Percentiles rank a stretch among this genome's conserved stretches.
These are phyloP conservation scores for Cryptococcus sp. DNA, from an alignment of 1,284 basidiomycete genomes.

Conservation along the genomic window DNA sequence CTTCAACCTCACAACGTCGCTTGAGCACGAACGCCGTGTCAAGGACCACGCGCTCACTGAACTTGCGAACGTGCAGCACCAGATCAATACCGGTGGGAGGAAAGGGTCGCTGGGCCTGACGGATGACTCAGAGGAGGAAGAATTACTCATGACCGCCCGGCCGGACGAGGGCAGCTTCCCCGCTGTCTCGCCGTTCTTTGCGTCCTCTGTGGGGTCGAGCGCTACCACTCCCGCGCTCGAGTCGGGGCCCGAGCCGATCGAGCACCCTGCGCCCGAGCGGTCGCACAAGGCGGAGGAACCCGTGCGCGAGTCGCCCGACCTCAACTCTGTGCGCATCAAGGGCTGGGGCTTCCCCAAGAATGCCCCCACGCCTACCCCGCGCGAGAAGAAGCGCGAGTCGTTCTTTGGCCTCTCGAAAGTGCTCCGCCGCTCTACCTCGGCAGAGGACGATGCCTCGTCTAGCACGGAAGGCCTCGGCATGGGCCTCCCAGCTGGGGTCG, in stretches of 20 bases:
- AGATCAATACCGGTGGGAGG: background rate
- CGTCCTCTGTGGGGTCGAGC: background rate
- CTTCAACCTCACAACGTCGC: conserved; percentile 32
- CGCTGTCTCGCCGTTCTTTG: too few species aligned
- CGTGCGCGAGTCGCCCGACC: conserved; percentile 14
- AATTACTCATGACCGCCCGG: conserved; percentile 4
- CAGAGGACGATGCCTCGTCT: background rate
- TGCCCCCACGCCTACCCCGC: conserved; percentile 2
- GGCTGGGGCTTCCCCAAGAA: conserved; percentile 39
- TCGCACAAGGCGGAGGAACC: background rate
- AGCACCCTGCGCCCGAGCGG: background rate
- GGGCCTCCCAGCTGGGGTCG: conserved; percentile 11
- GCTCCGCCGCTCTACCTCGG: conserved; percentile 8
- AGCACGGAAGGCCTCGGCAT: background rate
- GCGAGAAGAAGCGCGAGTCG: conserved; percentile 34
- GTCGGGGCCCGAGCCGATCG: too few species aligned
- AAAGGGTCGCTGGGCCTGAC: too few species aligned
- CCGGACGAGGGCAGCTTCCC: conserved; percentile 4
- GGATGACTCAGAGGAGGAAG: conserved; percentile 11
- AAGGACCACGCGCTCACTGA: conserved; percentile 22
- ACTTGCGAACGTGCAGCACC: conserved; percentile 20
- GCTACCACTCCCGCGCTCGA: background rate
- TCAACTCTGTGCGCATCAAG: conserved; percentile 30
- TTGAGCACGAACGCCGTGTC: conserved; percentile 38
- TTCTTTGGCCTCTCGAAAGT: conserved; percentile 44